phyloP scores from a whole-genome alignment of 306 rosid species.

The Lupinus albus region DNA sequence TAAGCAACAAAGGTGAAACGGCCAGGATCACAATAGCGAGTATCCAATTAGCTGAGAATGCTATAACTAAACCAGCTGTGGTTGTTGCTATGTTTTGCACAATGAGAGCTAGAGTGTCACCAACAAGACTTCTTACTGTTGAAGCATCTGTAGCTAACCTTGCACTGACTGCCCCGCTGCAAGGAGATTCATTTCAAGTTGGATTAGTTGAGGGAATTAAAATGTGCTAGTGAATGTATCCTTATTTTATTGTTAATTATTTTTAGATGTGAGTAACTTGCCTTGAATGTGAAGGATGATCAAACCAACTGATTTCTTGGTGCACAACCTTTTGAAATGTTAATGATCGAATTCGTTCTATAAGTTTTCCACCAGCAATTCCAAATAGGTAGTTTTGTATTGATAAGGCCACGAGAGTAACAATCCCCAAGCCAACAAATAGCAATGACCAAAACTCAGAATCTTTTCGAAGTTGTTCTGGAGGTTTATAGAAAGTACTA shows the following conservation, averaged over 20 bases:
- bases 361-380: slow-evolving; percentile 80
- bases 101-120: slow-evolving; percentile 73
- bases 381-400: slow-evolving; percentile 68
- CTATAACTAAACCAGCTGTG: slow-evolving; percentile 61
- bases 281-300: slow-evolving; percentile 89
- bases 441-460: slow-evolving; percentile 66
- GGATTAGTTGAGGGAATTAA: slow-evolving; percentile 14
- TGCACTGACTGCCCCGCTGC: slow-evolving; percentile 84
- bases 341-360: slow-evolving; percentile 71
- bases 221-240: not conserved
- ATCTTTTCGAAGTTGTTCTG: slow-evolving; percentile 55
- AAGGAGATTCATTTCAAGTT: slow-evolving; percentile 16
- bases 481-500: slow-evolving; percentile 63
- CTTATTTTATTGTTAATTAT: not conserved
- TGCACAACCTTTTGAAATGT: slow-evolving; percentile 79
- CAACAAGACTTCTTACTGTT: slow-evolving; percentile 71
- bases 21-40: slow-evolving; percentile 60
- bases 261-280: slow-evolving; percentile 30
- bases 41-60: slow-evolving; percentile 86
- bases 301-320: slow-evolving; percentile 87
- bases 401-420: slow-evolving; percentile 45
- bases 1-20: slow-evolving; percentile 60
- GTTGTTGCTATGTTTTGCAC: slow-evolving; percentile 71
- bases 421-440: slow-evolving; percentile 59
- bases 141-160: slow-evolving; percentile 87